These are phyloP conservation scores for Aspergillus versicolor DNA, from an alignment of 2,329 filamentous ascomycete species.

Conservation along the genomic window DNA sequence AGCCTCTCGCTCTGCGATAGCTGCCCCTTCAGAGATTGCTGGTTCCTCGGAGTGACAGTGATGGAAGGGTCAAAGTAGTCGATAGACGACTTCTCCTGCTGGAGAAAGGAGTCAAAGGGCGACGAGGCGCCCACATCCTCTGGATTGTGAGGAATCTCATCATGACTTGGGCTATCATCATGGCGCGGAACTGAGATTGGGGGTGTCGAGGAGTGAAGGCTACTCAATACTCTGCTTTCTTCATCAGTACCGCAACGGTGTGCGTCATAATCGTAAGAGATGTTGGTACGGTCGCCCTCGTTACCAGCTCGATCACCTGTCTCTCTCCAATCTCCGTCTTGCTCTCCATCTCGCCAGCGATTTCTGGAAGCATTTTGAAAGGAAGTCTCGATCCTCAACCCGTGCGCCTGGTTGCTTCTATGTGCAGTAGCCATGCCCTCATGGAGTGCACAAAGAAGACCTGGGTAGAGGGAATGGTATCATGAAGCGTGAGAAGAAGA, in stretches of 20 bases:
- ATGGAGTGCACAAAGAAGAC: slow-evolving; percentile 19
- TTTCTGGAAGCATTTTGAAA: slow-evolving; percentile 28
- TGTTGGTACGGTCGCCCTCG: slow-evolving; percentile 38
- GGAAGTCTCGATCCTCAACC: slow-evolving; percentile 42
- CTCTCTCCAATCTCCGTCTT: slow-evolving; percentile 21
- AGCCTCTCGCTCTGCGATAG: slow-evolving; percentile 32
- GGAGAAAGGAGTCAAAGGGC: slow-evolving; percentile 43
- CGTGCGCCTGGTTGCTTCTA: slow-evolving; percentile 31
- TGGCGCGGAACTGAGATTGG: slow-evolving; percentile 47
- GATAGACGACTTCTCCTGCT: slow-evolving; percentile 42
- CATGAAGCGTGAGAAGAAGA: slow-evolving; percentile 3
- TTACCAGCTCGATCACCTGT: slow-evolving; percentile 33
- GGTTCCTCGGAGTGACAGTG: slow-evolving; percentile 40
- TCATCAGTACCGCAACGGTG: slow-evolving; percentile 39
- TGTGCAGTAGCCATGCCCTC: slow-evolving; percentile 41
- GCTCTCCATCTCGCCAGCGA: slow-evolving; percentile 27
- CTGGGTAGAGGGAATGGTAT: not conserved
- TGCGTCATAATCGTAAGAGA: slow-evolving; percentile 33
- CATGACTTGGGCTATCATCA: slow-evolving; percentile 28
- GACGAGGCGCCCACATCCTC: slow-evolving; percentile 39
- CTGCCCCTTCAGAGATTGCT: slow-evolving; percentile 40
- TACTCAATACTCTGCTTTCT: slow-evolving; percentile 39
- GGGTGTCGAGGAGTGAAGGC: slow-evolving; percentile 43
- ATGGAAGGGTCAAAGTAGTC: slow-evolving; percentile 43
- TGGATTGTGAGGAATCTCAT: slow-evolving; percentile 37